Percentiles rank a stretch among this genome's conserved stretches.
Evolutionary conservation across 768 basidiomycete genomes (phyloP).

Genomic region (Suillus weaverae): DNA sequence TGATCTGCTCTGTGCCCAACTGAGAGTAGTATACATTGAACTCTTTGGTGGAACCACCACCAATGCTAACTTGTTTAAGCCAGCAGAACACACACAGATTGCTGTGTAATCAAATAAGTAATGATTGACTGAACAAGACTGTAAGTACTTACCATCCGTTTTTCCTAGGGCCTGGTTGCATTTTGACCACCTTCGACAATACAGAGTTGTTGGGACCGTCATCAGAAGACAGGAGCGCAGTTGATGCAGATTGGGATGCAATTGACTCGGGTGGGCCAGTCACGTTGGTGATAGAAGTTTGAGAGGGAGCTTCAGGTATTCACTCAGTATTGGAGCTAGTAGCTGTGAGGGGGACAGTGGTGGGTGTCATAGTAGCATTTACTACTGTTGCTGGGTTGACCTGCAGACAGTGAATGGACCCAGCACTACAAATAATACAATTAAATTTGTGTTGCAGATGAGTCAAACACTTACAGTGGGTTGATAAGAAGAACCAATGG

Average conservation of each 20-base stretch:
- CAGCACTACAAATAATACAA: too few species aligned
- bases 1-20: background rate
- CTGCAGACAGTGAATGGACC: too few species aligned
- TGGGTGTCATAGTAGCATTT: too few species aligned
- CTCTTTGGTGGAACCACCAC: slow-evolving; percentile 5
- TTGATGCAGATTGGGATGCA: background rate
- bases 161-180: background rate
- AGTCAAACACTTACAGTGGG: too few species aligned
- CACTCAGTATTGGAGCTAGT: too few species aligned
- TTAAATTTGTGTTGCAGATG: too few species aligned
- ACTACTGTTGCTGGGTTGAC: too few species aligned
- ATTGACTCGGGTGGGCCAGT: too few species aligned
- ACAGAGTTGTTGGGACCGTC: background rate
- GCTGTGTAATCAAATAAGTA: background rate
- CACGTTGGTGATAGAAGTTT: too few species aligned
- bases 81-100: slow-evolving; percentile 1
- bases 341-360: too few species aligned
- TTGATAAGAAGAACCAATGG: too few species aligned
- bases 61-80: slow-evolving; percentile 7
- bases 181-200: background rate
- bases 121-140: background rate
- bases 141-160: background rate
- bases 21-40: background rate
- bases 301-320: too few species aligned
- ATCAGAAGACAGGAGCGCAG: background rate